A percentile compares a stretch with the other conserved stretches of the same genome.
Conservation (phyloP, 441 rosid genomes). For the Corymbia citriodora region DNA sequence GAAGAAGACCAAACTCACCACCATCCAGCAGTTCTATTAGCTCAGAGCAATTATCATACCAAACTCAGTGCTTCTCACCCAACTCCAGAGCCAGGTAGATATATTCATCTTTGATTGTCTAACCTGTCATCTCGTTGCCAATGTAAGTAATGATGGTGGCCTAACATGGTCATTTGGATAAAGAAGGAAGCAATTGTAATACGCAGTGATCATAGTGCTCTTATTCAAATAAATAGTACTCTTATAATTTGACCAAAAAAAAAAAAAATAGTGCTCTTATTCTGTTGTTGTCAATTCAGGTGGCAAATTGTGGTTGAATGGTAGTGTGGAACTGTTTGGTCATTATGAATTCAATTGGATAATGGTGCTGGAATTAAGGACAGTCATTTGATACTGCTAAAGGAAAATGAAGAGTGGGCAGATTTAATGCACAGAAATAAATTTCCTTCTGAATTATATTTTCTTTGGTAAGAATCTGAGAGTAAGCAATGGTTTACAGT, state of each 20-base stretch:
- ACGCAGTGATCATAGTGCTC: background rate
- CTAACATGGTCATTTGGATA: background rate
- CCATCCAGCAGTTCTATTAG: conserved; percentile 40
- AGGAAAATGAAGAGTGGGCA: background rate
- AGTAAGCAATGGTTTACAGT: conserved; percentile 27
- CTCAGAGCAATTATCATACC: conserved; percentile 31
- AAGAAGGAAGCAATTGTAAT: background rate
- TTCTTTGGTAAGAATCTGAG: background rate
- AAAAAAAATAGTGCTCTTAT: background rate
- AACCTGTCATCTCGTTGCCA: background rate
- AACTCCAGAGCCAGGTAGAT: conserved; percentile 45
- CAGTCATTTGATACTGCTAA: background rate
- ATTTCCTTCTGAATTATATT: background rate
- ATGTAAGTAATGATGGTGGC: background rate
- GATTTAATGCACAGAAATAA: background rate
- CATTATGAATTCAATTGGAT: background rate
- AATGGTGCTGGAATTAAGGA: background rate
- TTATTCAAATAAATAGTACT: background rate
- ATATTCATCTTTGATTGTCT: background rate
- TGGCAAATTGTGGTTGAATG: background rate
- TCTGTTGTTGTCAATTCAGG: background rate
- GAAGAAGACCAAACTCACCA: conserved; percentile 55
- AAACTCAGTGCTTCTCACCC: conserved; percentile 24
- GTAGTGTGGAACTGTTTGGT: background rate
- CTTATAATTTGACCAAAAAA: too few species aligned